Evolutionary conservation across 257 asterid genomes (phyloP).

Genomic region (Solanum paucissectum): DNA sequence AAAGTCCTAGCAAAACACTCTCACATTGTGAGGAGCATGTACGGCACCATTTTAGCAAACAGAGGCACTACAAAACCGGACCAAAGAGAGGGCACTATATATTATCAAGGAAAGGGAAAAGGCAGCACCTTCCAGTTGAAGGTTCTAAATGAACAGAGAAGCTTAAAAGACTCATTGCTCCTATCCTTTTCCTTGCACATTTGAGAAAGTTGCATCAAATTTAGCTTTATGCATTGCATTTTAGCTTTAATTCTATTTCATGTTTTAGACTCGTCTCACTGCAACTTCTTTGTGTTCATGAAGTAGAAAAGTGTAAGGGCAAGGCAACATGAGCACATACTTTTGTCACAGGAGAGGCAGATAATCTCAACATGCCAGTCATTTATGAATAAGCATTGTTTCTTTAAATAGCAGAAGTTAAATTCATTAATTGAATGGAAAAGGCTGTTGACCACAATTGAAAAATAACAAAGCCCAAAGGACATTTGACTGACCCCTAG

Average conservation of each 20-base stretch:
- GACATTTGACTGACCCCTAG: slow-evolving; percentile 52
- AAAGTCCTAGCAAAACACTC: background rate
- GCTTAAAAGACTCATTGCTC: background rate
- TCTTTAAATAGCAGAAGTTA: background rate
- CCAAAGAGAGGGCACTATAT: background rate
- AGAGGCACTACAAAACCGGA: background rate
- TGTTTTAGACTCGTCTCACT: background rate
- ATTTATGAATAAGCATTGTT: background rate
- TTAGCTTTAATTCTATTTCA: background rate
- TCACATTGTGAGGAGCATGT: background rate
- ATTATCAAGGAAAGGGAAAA: background rate
- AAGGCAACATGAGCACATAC: background rate
- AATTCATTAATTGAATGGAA: background rate
- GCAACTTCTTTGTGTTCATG: background rate
- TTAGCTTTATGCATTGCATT: background rate
- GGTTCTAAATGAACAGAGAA: background rate
- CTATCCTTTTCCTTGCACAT: background rate
- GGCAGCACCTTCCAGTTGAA: background rate
- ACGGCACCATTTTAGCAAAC: background rate
- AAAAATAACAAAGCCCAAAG: background rate
- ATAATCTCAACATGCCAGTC: background rate
- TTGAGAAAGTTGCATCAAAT: background rate
- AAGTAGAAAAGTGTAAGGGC: background rate
- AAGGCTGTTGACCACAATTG: background rate
- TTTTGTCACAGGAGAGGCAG: background rate